Evolutionary conservation across 1,284 basidiomycete genomes (phyloP), one percentile per base, ranked within the genome.

Genomic region (Vanrija sp.): DNA sequence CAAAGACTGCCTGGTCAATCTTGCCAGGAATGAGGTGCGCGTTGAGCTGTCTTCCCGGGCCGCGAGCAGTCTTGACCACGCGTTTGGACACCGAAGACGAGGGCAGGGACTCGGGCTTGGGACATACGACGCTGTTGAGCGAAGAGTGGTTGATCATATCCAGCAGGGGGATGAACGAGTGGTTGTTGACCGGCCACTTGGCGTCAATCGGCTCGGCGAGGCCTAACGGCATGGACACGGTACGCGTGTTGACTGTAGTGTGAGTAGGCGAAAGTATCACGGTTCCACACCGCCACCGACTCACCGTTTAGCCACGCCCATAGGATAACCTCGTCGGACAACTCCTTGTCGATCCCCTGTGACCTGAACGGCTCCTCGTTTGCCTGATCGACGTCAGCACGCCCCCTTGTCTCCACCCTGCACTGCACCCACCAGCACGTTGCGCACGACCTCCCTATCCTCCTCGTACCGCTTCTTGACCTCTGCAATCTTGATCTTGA

Each of bases 291-390:
- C 16, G 6, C 21, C 10, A 7, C 16, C 12, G 9, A 69, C 79
- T 48, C 55, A 85, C 90, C 88, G 69, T 85, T 91, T 19, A 94
- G 80, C 91, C 91, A 94, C 9, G 83, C 88, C 90, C 91, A 93
- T 8, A 89, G 72, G 61, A 84, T 87, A 57, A 84, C 81, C 50
- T 69, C 56, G 64, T 62, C 55, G 48, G 49, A 66, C 14, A 76
- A 59, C 28, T 52, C 53, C 10, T 56, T 49, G 19, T 52, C 44
- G 16, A 73, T 46, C 19, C 55, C 54, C 47, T 73, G 69, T 16
- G 57, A 55, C 50, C 62, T 63, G 64, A 72, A 72, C 10, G 67
- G 65, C 42, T 71, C 59, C 26, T 55, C 55, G 15, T 38, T 50
- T 18, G 49, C 29, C 49, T 50, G 8, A 14, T 38, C 49, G 21